Base-by-base conservation (phyloP, 805 yeast genomes). In the Starmerella bombi region DNA sequence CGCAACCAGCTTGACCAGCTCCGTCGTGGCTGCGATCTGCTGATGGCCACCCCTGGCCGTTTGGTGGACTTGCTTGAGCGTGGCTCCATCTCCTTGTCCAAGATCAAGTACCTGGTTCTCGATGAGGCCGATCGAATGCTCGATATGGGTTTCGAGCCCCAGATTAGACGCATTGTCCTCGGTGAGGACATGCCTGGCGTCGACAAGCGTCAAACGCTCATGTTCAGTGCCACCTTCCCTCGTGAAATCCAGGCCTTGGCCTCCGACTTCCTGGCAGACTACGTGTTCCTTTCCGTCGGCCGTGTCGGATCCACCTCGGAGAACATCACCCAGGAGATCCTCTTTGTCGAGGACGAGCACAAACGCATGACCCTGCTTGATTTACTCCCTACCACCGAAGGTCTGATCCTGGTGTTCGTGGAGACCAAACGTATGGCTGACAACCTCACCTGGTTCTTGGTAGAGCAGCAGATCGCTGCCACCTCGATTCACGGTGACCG, bases 151-250 rank as follows among this genome's bases (percentile, higher is more conserved):
- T 91, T 91, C 70, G 98, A 91, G 71, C 96, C 96, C 51, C 98
- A 91, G 73, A 91, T 91, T 61, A 83, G 98, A 75, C 81, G 85
- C 63, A 88, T 91, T 59, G 98, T 91, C 48, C 93, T 88, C 66
- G 93, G 81, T 52, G 86, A 93, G 71, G 97, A 85, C 63, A 91
- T 91, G 98, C 96, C 99, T 48, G 77, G 70, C 50, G 93, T 82
- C 42, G 69, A 73, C 46, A 72, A 80, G 56, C 80, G 99, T 70
- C 98, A 91, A 70, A 91, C 99, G 30, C 75, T 91, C 58, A 83
- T 91, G 94, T 91, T 91, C 69, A 83, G 95, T 29, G 99, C 98
- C 55, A 91, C 99, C 50, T 91, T 91, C 93, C 98, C 99, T 53
- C 75, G 77, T 57, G 96, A 91, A 65, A 91, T 91, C 60, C 98